Base-by-base conservation (phyloP, 148 eudicot species). In the Fagopyrum tataricum region DNA sequence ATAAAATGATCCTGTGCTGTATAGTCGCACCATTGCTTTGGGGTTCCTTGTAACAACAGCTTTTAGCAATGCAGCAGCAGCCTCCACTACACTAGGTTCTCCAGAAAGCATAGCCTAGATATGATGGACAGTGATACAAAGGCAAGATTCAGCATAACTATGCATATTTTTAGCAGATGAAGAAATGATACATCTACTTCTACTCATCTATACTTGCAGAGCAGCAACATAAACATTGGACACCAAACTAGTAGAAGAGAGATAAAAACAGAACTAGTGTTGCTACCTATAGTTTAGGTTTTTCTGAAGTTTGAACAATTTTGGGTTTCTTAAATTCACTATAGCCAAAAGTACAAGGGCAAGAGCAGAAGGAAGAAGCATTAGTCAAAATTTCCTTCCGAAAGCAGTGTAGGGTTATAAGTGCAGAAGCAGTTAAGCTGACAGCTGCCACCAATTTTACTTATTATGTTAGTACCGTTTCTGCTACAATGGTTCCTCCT, bases 1-100 rank as follows among this genome's bases (percentile, higher is more conserved):
- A 84, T 96, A 96, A 86, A 96, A 96, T 73, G 92, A 84, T 21
- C 99, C 99, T 20, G 96, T 96, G 81, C 91, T 96, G 76, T 96
- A 96, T 53, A 96, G 74, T 73, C 89, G 85, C 79, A 96, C 85
- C 97, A 96, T 88, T 69, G 99, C 99, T 80, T 96, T 96, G 14
- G 99, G 97, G 81, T 96, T 92, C 85, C 99, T 87, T 49, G 92
- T 90, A 67, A 96, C 94, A 76, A 90, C 82, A 37, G 92, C 99
- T 82, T 87, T 92, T 66, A 96, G 80, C 84, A 96, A 81, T 72
- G 96, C 91, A 81, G 99, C 96, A 80, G 96, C 87, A 55, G 87
- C 88, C 79, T 96, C 99, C 72, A 96, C 97, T 76, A 90, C 83
- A 83, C 82, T 87, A 61, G 99, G 99, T 75, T 96, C 99, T 75